phyloP scores from a whole-genome alignment of 1,139 yeast genomes.

The Yamadazyma pseudoaaseri region DNA sequence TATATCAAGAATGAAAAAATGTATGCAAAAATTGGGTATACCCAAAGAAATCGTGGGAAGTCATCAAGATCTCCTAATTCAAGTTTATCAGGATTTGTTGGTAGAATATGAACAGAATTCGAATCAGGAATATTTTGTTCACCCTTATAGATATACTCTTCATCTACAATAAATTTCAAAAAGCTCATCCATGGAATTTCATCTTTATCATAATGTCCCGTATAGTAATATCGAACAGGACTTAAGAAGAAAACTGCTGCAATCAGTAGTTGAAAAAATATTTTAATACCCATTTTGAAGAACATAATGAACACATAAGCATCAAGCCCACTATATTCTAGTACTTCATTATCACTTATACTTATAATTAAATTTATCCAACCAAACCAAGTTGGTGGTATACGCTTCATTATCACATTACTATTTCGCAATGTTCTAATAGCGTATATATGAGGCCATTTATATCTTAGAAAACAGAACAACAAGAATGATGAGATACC shows the following conservation, averaged over 20 bases:
- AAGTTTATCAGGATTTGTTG: conserved; percentile 14
- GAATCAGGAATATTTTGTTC: conserved; percentile 3
- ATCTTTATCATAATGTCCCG: conserved; percentile 49
- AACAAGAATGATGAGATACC: conserved; percentile 37
- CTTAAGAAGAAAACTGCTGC: conserved; percentile 41
- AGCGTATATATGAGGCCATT: conserved; percentile 55
- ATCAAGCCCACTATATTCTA: conserved; percentile 43
- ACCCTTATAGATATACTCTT: background rate
- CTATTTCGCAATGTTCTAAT: conserved; percentile 41
- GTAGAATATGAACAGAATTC: background rate
- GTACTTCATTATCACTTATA: conserved; percentile 42
- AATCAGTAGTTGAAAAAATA: conserved; percentile 34
- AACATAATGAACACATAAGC: conserved; percentile 46
- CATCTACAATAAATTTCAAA: conserved; percentile 2
- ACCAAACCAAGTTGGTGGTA: conserved; percentile 38
- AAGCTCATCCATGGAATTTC: conserved; percentile 14
- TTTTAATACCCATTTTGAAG: conserved; percentile 45
- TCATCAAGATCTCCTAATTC: conserved; percentile 21
- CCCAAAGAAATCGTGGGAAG: conserved; percentile 53
- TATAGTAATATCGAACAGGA: conserved; percentile 44
- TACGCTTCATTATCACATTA: conserved; percentile 25
- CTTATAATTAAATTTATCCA: conserved; percentile 38
- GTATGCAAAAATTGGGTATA: conserved; percentile 85
- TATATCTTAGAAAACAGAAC: conserved; percentile 41
- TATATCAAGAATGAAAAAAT: conserved; percentile 72